A percentile compares a stretch with the other conserved stretches of the same genome.
Evolutionary conservation across 1,284 basidiomycete genomes (phyloP).

Genomic region (Cystobasidiaceae sp.): DNA sequence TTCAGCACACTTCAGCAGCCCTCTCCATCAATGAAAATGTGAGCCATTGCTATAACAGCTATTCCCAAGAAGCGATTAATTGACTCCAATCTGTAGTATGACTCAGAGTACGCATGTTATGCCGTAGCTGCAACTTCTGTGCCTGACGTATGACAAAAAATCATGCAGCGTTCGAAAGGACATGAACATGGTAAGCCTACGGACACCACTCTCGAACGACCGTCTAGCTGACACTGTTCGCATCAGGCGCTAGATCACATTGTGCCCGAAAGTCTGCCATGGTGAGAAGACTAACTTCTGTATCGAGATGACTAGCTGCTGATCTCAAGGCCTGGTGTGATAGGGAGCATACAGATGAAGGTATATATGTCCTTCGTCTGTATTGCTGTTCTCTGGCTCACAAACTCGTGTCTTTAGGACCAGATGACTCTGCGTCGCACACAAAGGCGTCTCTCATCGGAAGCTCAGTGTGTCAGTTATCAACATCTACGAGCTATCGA

Average conservation of each 20-base stretch:
- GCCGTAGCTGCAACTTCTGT: too few species aligned
- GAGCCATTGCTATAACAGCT: background rate
- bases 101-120: constrained; percentile 9
- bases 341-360: constrained; percentile 47
- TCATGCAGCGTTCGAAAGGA: constrained; percentile 46
- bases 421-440: constrained; percentile 45
- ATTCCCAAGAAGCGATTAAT: background rate
- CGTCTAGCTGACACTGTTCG: constrained; percentile 34
- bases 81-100: background rate
- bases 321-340: background rate
- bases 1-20: constrained; percentile 47
- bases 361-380: constrained; percentile 1
- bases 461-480: constrained; percentile 44
- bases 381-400: background rate
- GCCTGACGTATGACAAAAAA: too few species aligned
- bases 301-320: background rate
- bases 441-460: constrained; percentile 48
- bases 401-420: constrained; percentile 25
- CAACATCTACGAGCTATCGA: constrained; percentile 12
- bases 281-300: constrained; percentile 16
- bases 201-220: background rate
- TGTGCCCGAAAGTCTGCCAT: constrained; percentile 44
- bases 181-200: constrained; percentile 43
- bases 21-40: constrained; percentile 46
- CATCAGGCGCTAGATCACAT: constrained; percentile 41